Evolutionary conservation across 257 asterid species (phyloP), one percentile per base, ranked within the genome.

Genomic region (Nicotiana attenuata): DNA sequence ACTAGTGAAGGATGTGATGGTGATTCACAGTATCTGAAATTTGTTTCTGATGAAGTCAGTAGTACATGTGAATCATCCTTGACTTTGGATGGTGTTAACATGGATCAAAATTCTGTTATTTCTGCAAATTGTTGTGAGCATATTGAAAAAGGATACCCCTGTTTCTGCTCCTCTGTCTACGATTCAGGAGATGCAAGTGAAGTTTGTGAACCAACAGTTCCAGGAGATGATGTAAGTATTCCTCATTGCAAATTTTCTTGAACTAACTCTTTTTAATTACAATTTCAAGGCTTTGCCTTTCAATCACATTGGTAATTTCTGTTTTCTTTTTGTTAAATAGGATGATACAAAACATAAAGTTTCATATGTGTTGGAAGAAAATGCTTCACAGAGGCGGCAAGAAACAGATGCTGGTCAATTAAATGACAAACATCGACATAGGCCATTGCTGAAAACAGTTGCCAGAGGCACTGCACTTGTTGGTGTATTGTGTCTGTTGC

Each of bases 391-490:
- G 28, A 81, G 28, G 41, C 82, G 10, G 65, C 81, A 80, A 76
- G 85, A 73, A 15, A 78, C 81, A 20, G 50, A 59, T 82, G 53
- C 82, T 56, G 85, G 29, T 65, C 77, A 15, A 47, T 85, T 87
- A 29, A 73, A 81, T 10, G 82, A 5, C 45, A 89, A 90, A 84
- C 87, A 13, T 29, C 83, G 41, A 9, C 65, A 66, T 76, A 88
- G 52, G 82, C 91, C 91, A 82, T 76, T 94, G 59, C 86, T 94
- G 66, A 88, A 86, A 84, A 87, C 93, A 69, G 93, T 92, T 56
- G 91, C 84, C 65, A 89, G 89, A 83, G 95, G 98, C 88, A 95
- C 97, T 60, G 97, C 97, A 64, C 85, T 95, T 83, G 90, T 92
- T 61, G 96, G 97, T 64, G 84, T 85, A 28, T 65, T 93, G 75